A percentile compares a stretch with the other conserved stretches of the same genome.
These are phyloP conservation scores for Chrysopogon serrulatus DNA, from an alignment of 176 grass and related monocot genomes.

Conservation along the genomic window DNA sequence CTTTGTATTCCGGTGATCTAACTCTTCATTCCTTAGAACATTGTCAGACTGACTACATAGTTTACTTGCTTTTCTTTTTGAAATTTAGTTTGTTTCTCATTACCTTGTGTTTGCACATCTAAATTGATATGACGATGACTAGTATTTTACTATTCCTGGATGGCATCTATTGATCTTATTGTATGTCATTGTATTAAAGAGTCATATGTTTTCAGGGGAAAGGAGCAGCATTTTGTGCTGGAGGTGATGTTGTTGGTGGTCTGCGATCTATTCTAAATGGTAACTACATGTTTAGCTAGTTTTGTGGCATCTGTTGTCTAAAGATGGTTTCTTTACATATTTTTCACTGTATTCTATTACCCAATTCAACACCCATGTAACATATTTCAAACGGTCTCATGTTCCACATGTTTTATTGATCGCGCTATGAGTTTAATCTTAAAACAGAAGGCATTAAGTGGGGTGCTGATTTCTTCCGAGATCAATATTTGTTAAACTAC, in stretches of 20 bases:
- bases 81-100: background rate
- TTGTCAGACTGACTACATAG: background rate
- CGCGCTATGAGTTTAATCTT: conserved; percentile 16
- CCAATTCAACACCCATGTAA: background rate
- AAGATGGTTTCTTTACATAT: conserved; percentile 5
- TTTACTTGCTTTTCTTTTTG: background rate
- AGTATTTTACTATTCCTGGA: background rate
- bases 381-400: conserved; percentile 3
- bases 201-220: conserved; percentile 53
- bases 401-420: conserved; percentile 2
- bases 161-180: background rate
- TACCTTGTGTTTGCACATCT: background rate
- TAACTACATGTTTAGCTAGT: conserved; percentile 22
- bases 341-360: background rate
- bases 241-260: conserved; percentile 70
- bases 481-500: conserved; percentile 70
- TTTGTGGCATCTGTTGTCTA: background rate
- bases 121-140: background rate
- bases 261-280: conserved; percentile 36
- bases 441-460: conserved; percentile 60
- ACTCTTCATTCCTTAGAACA: background rate
- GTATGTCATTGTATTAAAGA: background rate
- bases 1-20: background rate
- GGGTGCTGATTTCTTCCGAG: conserved; percentile 61
- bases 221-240: conserved; percentile 95